A percentile compares a stretch with the other conserved stretches of the same genome.
These are phyloP conservation scores for Candida ipomoeae DNA, from an alignment of 805 yeast genomes.

Conservation along the genomic window DNA sequence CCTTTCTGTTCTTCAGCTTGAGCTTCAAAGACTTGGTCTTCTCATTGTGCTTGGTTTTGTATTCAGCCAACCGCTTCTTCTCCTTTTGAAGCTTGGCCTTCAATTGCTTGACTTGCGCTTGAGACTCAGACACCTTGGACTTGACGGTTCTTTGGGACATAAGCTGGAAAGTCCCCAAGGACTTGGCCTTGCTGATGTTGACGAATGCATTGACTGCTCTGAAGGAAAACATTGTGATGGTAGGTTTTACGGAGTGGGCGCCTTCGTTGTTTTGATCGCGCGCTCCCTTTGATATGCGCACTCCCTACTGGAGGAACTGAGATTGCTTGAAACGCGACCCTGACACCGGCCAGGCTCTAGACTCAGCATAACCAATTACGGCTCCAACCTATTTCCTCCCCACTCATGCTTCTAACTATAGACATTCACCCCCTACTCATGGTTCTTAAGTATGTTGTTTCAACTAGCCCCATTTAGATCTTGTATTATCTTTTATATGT, in stretches of 20 bases:
- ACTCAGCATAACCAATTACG: too few relatives aligned
- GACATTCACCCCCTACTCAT: too few relatives aligned
- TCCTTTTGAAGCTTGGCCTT: slow-evolving; percentile 19
- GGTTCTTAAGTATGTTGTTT: too few relatives aligned
- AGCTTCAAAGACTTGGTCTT: slow-evolving; percentile 13
- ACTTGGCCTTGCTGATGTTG: neutral
- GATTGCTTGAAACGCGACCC: neutral
- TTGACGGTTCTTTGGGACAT: slow-evolving; percentile 5
- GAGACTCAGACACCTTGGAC: neutral
- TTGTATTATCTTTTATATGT: too few relatives aligned
- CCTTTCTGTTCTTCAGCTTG: slow-evolving; percentile 1
- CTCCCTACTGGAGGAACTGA: neutral
- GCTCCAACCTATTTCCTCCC: too few relatives aligned
- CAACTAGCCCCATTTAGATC: too few relatives aligned
- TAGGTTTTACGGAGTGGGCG: neutral
- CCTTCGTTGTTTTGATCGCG: neutral
- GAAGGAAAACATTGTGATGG: neutral
- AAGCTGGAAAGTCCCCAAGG: neutral
- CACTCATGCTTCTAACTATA: too few relatives aligned
- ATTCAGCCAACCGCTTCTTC: slow-evolving; percentile 10
- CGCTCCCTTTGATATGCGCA: neutral
- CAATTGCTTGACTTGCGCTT: neutral
- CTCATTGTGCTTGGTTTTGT: slow-evolving; percentile 11
- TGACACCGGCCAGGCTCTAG: neutral
- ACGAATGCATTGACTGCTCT: neutral